Evolutionary conservation across 2,329 filamentous ascomycete species (phyloP), one percentile per base, ranked within the genome.

Genomic region (Epichloe scottii): DNA sequence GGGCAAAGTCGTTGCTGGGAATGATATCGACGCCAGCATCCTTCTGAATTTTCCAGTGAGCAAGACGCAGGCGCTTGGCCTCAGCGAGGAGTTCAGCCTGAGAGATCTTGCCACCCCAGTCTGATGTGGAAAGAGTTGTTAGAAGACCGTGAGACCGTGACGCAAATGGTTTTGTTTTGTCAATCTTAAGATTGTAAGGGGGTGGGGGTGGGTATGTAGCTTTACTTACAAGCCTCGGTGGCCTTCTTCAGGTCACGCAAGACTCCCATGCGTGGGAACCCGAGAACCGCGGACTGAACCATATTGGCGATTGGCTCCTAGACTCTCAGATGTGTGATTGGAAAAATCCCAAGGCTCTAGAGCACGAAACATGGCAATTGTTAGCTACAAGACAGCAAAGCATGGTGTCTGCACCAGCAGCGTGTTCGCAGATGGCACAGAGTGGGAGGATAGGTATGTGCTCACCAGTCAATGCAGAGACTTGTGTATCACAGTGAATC

Each of bases 221-320:
- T 38, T 23, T 40, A 75, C 75, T 67, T 60, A 78, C 76, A 98
- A 71, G 91, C 89, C 76, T 98, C 93, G 61, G 90, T 98, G 68
- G 93, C 93, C 84, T 98, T 98, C 86, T 98, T 98, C 71, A 98
- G 84, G 81, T 98, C 93, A 84, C 93, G 89, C 76, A 94, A 87
- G 66, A 81, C 87, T 75, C 93, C 93, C 88, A 97, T 96, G 69
- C 93, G 91, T 72, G 93, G 93, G 82, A 98, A 98, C 76, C 93
- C 93, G 72, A 98, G 85, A 72, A 98, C 80, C 62, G 93, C 76
- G 59, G 78, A 81, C 67, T 81, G 75, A 69, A 81, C 78, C 78
- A 81, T 81, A 56, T 68, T 78, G 68, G 58, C 62, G 65, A 65
- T 66, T 62, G 56, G 55, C 58, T 58, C 55, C 30, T 49, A 37